These are phyloP conservation scores for Cyberlindnera xylosilytica DNA, from an alignment of 805 yeast species.

Conservation along the genomic window DNA sequence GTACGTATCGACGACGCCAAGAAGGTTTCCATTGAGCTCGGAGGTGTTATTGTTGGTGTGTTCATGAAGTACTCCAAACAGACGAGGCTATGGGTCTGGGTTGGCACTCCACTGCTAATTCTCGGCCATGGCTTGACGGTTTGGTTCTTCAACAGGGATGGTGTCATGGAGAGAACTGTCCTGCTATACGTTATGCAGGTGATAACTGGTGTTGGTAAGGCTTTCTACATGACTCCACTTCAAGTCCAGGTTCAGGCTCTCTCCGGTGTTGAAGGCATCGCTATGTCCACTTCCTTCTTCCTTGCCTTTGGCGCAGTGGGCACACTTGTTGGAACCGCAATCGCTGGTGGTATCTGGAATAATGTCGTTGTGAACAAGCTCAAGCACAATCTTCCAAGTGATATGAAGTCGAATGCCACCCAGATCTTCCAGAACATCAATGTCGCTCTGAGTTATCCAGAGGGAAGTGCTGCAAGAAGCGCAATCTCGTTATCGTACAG, in stretches of 20 bases:
- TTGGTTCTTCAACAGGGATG: constrained; percentile 24
- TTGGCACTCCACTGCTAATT: constrained; percentile 22
- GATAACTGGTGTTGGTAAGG: constrained; percentile 29
- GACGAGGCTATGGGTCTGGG: constrained; percentile 26
- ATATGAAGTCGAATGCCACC: constrained; percentile 16
- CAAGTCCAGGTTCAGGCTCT: constrained; percentile 29
- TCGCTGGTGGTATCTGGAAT: constrained; percentile 30
- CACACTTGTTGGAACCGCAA: constrained; percentile 27
- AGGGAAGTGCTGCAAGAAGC: constrained; percentile 26
- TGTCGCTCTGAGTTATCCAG: constrained; percentile 23
- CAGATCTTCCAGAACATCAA: constrained; percentile 24
- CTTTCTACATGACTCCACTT: constrained; percentile 23
- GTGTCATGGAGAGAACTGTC: constrained; percentile 15
- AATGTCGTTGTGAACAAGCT: constrained; percentile 18
- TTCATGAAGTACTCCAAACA: constrained; percentile 28
- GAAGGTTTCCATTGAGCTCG: constrained; percentile 26
- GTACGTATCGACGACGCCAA: constrained; percentile 30
- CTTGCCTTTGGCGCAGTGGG: constrained; percentile 27
- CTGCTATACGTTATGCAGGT: constrained; percentile 20
- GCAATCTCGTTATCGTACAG: constrained; percentile 31
- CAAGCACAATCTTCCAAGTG: constrained; percentile 23
- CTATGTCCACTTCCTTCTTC: constrained; percentile 32
- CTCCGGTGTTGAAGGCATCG: constrained; percentile 26
- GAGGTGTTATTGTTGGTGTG: constrained; percentile 26
- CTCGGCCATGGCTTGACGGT: constrained; percentile 28